A percentile compares a stretch with the other conserved stretches of the same genome.
These are phyloP conservation scores for Curvularia sp. DNA, from an alignment of 2,329 filamentous ascomycete genomes.

Conservation along the genomic window DNA sequence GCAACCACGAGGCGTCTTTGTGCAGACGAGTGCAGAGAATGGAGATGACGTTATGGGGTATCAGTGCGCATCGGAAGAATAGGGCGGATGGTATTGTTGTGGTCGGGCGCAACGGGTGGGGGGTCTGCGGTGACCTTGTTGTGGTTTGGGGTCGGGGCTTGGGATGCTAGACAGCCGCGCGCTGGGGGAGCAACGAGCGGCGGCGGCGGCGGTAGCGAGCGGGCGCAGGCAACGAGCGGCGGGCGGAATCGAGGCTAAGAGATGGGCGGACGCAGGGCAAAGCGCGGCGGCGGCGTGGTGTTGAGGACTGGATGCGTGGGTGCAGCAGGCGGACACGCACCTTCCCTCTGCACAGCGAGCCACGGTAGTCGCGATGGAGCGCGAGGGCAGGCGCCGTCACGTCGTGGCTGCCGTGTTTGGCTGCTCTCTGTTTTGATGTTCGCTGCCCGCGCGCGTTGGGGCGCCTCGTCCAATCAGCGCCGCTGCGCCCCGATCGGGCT, in stretches of 20 bases:
- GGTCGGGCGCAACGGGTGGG: slow-evolving; percentile 25
- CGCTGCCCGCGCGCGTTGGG: slow-evolving; percentile 23
- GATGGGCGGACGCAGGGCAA: slow-evolving; percentile 14
- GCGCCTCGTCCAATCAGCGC: slow-evolving; percentile 29
- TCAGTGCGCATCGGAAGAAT: slow-evolving; percentile 20
- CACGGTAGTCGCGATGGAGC: slow-evolving; percentile 21
- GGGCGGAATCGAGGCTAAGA: background rate
- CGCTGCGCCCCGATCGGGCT: background rate
- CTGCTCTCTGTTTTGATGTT: slow-evolving; percentile 38
- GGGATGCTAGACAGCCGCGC: slow-evolving; percentile 18
- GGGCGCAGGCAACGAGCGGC: slow-evolving; percentile 23
- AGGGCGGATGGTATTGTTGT: slow-evolving; percentile 10
- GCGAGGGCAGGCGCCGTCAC: slow-evolving; percentile 23
- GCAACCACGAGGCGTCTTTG: slow-evolving; percentile 16
- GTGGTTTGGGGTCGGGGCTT: slow-evolving; percentile 26
- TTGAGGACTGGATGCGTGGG: slow-evolving; percentile 1
- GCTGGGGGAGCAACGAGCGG: slow-evolving; percentile 25
- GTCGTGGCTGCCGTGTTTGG: slow-evolving; percentile 33
- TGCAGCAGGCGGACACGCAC: background rate
- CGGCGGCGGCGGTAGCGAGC: slow-evolving; percentile 7
- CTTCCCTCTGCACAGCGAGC: background rate
- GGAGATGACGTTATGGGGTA: slow-evolving; percentile 12
- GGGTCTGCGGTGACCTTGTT: slow-evolving; percentile 24
- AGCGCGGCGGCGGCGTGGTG: slow-evolving; percentile 11
- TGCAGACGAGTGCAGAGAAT: slow-evolving; percentile 19